Conservation (phyloP, 805 yeast species). For the Komagataella phaffii region DNA sequence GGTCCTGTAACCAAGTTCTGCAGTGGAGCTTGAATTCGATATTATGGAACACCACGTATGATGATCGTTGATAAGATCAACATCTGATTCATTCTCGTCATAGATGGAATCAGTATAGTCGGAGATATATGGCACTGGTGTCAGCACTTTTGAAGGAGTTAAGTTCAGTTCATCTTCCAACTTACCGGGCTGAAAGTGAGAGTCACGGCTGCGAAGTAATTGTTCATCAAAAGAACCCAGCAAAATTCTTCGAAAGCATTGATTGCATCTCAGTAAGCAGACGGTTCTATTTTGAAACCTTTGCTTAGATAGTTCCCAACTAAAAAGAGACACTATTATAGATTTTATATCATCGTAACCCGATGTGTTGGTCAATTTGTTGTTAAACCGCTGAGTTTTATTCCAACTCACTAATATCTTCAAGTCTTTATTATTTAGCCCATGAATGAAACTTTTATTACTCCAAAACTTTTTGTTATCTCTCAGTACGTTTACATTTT, state of each 20-base stretch:
- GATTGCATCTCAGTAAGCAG: conserved; percentile 16
- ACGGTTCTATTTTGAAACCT: conserved; percentile 12
- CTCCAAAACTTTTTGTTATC: conserved; percentile 3
- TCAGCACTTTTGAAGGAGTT: background rate
- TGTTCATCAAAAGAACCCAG: conserved; percentile 4
- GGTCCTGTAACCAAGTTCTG: conserved; percentile 9
- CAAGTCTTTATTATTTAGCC: conserved; percentile 1
- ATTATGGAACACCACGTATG: conserved; percentile 18
- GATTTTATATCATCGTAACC: conserved; percentile 2
- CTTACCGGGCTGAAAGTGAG: background rate
- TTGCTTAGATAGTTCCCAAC: conserved; percentile 22
- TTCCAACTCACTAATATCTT: conserved; percentile 4
- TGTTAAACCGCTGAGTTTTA: conserved; percentile 4
- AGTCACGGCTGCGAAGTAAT: background rate
- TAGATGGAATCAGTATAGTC: conserved; percentile 1
- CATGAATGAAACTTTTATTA: conserved; percentile 3
- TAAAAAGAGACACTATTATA: conserved; percentile 15
- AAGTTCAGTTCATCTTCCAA: conserved; percentile 4
- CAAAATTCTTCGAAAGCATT: conserved; percentile 22
- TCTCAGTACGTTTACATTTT: conserved; percentile 6
- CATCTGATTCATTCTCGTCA: conserved; percentile 6
- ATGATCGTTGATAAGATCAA: conserved; percentile 20
- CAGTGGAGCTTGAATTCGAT: conserved; percentile 9
- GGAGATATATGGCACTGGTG: background rate
- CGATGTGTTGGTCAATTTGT: conserved; percentile 2